Evolutionary conservation across 75 land plant species (phyloP), one percentile per base, ranked within the genome.

Genomic region (Cunninghamia lanceolata): DNA sequence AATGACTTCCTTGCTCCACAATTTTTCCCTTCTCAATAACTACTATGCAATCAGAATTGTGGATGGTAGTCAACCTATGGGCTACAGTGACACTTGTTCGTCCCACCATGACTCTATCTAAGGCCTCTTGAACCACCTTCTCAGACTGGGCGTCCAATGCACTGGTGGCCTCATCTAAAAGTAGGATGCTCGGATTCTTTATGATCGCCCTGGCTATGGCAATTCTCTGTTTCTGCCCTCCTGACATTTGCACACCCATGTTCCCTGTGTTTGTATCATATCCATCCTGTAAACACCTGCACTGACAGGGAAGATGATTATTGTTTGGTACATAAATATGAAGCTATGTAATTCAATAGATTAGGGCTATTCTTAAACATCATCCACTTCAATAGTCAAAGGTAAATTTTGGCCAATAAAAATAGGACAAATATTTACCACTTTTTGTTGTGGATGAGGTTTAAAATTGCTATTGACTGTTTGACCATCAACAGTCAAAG

Each of bases 131-230:
- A 32, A 94, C 96, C 34, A 90, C 88, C 75, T 91, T 90, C 90
- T 94, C 96, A 15, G 96, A 94, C 45, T 93, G 92, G 16, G 85
- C 88, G 87, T 94, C 96, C n/a, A 93, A 90, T 11, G 96, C 94
- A 85, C 94, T 93, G 6, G 94, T 93, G 15, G 94, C 93, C 88
- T 93, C 94, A 43, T 93, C 94, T 78, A 93, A 85, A 32, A 94
- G 86, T 8, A 94, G 39, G 17, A 94, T 90, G 19, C 78, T 89
- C 3, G 94, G 96, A 89, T 94, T 93, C 70, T 92, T 88, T 30
- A 94, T 84, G 42, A 94, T 90, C 15, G 96, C 96, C 36, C 96
- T 85, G 3, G 96, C 96, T 53, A 94, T 94, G 21, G 96, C 94
- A 70, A 94, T 92, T 43, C 96, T 88, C 63, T 93, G 94, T 82